Base-by-base conservation (phyloP, 345 rosid species). In the Kandelia obovata region DNA sequence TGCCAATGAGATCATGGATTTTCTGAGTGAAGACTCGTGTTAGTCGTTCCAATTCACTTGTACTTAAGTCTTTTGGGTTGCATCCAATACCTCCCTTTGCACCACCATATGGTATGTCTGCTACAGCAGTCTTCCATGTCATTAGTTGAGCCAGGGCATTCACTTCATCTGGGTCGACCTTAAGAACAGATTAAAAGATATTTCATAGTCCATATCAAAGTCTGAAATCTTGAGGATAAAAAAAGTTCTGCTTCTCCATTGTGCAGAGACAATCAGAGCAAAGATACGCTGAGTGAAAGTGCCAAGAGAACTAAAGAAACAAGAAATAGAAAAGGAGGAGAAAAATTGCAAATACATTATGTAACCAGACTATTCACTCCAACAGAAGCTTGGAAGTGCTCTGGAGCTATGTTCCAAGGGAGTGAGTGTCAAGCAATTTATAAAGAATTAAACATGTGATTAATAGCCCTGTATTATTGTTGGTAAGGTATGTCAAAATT, bases 1-100 rank as follows among this genome's bases (percentile, higher is more conserved):
- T 70, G 21, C 73, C 73, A 46, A 70, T 70, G 47, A 70, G 73
- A 32, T 70, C 73, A 17, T 70, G 73, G 49, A 70, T 70, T 64
- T 70, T 70, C 64, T 70, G 73, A 31, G 73, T 70, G 73, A 70
- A 70, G 51, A 70, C 73, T 46, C 73, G 67, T 34, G 73, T 70
- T 5, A 61, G 73, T 7, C 73, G 65, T 20, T 70, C 73, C 20
- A 47, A 53, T 21, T 70, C 73, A 34, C 73, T 61, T 16, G 23
- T 49, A 52, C 73, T 70, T 7, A 61, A 52, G 53, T 70, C 73
- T 59, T 64, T 70, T 17, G 73, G 73, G 35, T 53, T 61, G 60
- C 73, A 70, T 11, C 73, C 73, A 7, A 70, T 70, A 2, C 73
- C 66, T 11, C 73, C 73, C 46, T 70, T 70, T 5, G 73, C 73